Evolutionary conservation across 2,329 filamentous ascomycete genomes (phyloP).

Genomic region (Calonectria ilicicola): DNA sequence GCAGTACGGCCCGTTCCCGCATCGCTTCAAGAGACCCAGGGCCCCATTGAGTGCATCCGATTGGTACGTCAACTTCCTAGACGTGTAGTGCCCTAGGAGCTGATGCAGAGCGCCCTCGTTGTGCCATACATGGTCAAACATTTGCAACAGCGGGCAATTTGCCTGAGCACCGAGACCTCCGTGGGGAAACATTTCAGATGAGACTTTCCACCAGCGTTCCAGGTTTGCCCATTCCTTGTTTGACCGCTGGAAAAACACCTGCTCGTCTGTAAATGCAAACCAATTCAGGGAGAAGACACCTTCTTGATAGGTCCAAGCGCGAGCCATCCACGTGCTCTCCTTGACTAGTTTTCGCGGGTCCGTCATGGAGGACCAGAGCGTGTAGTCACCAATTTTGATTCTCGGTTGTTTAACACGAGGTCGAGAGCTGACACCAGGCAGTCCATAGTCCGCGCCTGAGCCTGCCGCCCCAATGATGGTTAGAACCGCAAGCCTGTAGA

Average conservation of each 20-base stretch:
- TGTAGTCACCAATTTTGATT: conserved; percentile 17
- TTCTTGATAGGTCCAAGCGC: conserved; percentile 25
- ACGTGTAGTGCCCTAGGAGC: conserved; percentile 1
- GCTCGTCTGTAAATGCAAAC: conserved; percentile 26
- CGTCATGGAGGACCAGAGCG: conserved; percentile 22
- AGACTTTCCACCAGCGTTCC: conserved; percentile 24
- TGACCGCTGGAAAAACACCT: conserved; percentile 23
- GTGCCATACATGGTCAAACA: conserved; percentile 17
- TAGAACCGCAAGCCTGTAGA: conserved; percentile 21
- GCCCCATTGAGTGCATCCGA: conserved; percentile 17
- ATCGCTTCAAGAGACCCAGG: conserved; percentile 21
- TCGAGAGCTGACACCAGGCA: conserved; percentile 17
- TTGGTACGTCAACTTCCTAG: conserved; percentile 12
- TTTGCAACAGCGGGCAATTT: conserved; percentile 14
- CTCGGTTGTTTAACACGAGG: conserved; percentile 12
- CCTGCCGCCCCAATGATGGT: conserved; percentile 21
- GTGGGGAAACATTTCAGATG: conserved; percentile 22
- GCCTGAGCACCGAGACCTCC: conserved; percentile 1
- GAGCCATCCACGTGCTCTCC: conserved; percentile 20
- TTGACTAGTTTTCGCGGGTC: conserved; percentile 12
- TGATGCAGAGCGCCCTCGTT: conserved; percentile 18
- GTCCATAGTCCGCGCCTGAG: conserved; percentile 21
- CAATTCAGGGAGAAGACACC: conserved; percentile 22
- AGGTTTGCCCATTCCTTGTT: conserved; percentile 22
- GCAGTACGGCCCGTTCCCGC: conserved; percentile 17